A percentile compares a stretch with the other conserved stretches of the same genome.
Conservation (phyloP, 352 stramenopile species). For the Globisporangium lucens region DNA sequence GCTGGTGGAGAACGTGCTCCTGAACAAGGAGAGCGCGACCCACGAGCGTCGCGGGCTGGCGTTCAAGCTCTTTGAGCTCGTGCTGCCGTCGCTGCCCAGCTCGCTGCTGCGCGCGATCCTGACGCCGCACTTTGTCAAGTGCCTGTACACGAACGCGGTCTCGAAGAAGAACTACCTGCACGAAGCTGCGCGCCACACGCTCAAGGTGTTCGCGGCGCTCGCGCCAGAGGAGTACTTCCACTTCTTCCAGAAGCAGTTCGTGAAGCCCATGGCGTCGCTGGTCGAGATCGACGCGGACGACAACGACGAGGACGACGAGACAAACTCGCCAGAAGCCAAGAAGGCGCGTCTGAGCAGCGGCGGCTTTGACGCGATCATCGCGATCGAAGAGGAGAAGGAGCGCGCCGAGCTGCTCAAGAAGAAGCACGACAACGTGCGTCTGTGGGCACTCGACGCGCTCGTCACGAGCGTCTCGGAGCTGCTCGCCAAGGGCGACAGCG, state of each 20-base stretch:
- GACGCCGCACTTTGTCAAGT: slow-evolving; percentile 78
- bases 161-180: slow-evolving; percentile 83
- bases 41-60: slow-evolving; percentile 77
- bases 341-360: slow-evolving; percentile 37
- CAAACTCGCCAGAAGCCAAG: slow-evolving; percentile 23
- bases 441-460: slow-evolving; percentile 75
- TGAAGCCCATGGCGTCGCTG: slow-evolving; percentile 52
- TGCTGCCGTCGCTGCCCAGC: slow-evolving; percentile 48
- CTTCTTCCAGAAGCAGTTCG: slow-evolving; percentile 73
- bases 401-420: slow-evolving; percentile 49
- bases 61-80: slow-evolving; percentile 82
- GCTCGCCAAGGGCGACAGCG: slow-evolving; percentile 24
- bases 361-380: slow-evolving; percentile 66
- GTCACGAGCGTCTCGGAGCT: slow-evolving; percentile 41
- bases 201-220: slow-evolving; percentile 53
- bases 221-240: slow-evolving; percentile 62
- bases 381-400: slow-evolving; percentile 77
- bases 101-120: slow-evolving; percentile 57
- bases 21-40: slow-evolving; percentile 41
- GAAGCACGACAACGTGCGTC: slow-evolving; percentile 56
- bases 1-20: slow-evolving; percentile 76
- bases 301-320: slow-evolving; percentile 35
- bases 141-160: slow-evolving; percentile 78
- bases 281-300: slow-evolving; percentile 35
- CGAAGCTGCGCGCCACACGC: slow-evolving; percentile 63